phyloP scores from a whole-genome alignment of 2,329 filamentous ascomycete species.

The Paecilomyces dactylethromorphus region DNA sequence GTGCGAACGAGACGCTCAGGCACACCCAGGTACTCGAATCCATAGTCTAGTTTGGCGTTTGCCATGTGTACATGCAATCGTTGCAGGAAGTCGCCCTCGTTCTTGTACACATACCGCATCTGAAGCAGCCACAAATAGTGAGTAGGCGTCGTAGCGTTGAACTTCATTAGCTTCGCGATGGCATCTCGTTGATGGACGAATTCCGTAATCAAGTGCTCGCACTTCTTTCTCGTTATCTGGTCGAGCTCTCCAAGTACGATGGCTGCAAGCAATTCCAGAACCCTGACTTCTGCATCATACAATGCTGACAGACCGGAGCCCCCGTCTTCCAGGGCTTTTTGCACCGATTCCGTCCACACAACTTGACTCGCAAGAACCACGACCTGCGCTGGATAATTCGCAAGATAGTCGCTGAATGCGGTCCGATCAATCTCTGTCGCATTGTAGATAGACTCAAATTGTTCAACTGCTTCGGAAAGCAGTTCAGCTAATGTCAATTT shows the following conservation, averaged over 20 bases:
- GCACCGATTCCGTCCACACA: slow-evolving; percentile 85
- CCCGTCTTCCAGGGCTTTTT: slow-evolving; percentile 65
- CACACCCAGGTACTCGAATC: slow-evolving; percentile 96
- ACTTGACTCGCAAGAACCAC: slow-evolving; percentile 91
- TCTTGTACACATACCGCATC: slow-evolving; percentile 89
- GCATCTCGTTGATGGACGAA: slow-evolving; percentile 96
- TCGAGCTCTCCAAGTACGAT: slow-evolving; percentile 88
- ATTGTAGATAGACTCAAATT: slow-evolving; percentile 73
- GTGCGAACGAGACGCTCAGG: slow-evolving; percentile 94
- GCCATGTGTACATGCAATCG: slow-evolving; percentile 93
- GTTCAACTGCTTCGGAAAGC: slow-evolving; percentile 75
- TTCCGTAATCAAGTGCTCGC: slow-evolving; percentile 96
- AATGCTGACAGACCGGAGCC: slow-evolving; percentile 63
- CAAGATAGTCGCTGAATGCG: slow-evolving; percentile 73
- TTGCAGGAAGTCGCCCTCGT: slow-evolving; percentile 73
- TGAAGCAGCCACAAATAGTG: slow-evolving; percentile 92
- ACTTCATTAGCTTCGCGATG: slow-evolving; percentile 75
- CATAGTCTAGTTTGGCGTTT: slow-evolving; percentile 90
- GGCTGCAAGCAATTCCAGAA: slow-evolving; percentile 77
- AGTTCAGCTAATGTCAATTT: slow-evolving; percentile 88
- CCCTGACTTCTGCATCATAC: slow-evolving; percentile 74
- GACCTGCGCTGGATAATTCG: slow-evolving; percentile 82
- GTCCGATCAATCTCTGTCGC: slow-evolving; percentile 62
- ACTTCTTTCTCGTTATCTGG: slow-evolving; percentile 85
- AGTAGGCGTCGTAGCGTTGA: slow-evolving; percentile 65